Percentiles rank a stretch among this genome's conserved stretches.
Conservation (phyloP, 2,329 filamentous ascomycete genomes). For the Neospermospora avenae region DNA sequence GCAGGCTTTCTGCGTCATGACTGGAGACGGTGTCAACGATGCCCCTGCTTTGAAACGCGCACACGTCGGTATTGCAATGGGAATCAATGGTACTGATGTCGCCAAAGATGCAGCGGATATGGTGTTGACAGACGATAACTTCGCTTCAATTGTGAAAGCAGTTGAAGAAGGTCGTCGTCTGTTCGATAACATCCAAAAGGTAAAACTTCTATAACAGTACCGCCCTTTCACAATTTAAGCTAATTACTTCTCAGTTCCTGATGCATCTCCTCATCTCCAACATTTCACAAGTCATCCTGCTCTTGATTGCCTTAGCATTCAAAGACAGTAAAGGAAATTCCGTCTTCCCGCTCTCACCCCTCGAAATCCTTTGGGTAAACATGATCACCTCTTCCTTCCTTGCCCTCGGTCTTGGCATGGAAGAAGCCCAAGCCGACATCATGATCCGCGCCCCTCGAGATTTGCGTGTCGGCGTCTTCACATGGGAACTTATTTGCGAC, state of each 20-base stretch:
- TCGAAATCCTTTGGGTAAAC: slow-evolving; percentile 76
- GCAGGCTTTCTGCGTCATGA: slow-evolving; percentile 74
- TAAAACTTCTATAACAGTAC: not conserved
- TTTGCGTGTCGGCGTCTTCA: slow-evolving; percentile 59
- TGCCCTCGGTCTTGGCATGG: slow-evolving; percentile 69
- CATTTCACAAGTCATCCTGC: slow-evolving; percentile 65
- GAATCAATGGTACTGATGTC: slow-evolving; percentile 88
- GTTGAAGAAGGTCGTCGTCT: slow-evolving; percentile 99
- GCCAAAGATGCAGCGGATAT: slow-evolving; percentile 94
- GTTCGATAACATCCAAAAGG: slow-evolving; percentile 92
- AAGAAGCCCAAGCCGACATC: slow-evolving; percentile 65
- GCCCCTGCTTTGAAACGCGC: slow-evolving; percentile 94
- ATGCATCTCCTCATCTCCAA: slow-evolving; percentile 68
- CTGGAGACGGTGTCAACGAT: slow-evolving; percentile 96
- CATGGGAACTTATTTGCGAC: slow-evolving; percentile 60
- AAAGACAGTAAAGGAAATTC: slow-evolving; percentile 57
- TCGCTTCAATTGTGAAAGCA: slow-evolving; percentile 85
- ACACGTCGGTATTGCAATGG: slow-evolving; percentile 98
- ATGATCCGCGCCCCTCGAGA: slow-evolving; percentile 63
- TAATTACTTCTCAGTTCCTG: slow-evolving; percentile 46
- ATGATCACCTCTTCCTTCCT: slow-evolving; percentile 70
- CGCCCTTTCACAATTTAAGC: not conserved
- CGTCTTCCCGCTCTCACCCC: slow-evolving; percentile 67
- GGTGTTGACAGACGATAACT: slow-evolving; percentile 86
- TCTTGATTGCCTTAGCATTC: slow-evolving; percentile 67